Evolutionary conservation across 495 filamentous ascomycete genomes (phyloP).

Genomic region (Neurospora africana): DNA sequence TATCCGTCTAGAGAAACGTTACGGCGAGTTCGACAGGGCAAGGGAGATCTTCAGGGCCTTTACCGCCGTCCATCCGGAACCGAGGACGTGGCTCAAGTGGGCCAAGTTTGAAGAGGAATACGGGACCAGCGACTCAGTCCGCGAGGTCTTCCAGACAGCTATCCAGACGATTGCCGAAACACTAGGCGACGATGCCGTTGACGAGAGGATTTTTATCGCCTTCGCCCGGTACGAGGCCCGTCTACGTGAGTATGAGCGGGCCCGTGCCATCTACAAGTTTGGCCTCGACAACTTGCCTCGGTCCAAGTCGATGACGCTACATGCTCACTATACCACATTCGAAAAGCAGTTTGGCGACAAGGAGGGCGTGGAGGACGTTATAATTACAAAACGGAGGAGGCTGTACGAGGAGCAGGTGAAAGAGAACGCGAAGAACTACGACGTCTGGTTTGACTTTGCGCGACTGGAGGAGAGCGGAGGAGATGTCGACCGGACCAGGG

Average conservation of each 20-base stretch:
- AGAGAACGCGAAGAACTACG: conserved; percentile 89
- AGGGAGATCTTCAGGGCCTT: conserved; percentile 82
- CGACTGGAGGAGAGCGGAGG: conserved; percentile 77
- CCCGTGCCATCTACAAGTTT: conserved; percentile 94
- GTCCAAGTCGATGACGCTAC: conserved; percentile 71
- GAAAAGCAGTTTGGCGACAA: conserved; percentile 96
- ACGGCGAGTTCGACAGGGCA: conserved; percentile 78
- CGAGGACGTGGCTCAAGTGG: conserved; percentile 98
- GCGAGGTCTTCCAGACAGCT: conserved; percentile 84
- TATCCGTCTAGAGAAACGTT: conserved; percentile 93
- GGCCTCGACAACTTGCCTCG: conserved; percentile 85
- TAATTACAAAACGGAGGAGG: conserved; percentile 86
- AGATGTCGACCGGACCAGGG: conserved; percentile 70
- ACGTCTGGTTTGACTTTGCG: conserved; percentile 93
- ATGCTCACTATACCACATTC: conserved; percentile 91
- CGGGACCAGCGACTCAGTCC: conserved; percentile 79
- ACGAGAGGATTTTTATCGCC: conserved; percentile 86
- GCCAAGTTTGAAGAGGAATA: conserved; percentile 92
- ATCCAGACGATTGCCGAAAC: conserved; percentile 86
- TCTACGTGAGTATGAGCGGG: conserved; percentile 87
- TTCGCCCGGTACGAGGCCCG: conserved; percentile 90
- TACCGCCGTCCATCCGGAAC: conserved; percentile 88
- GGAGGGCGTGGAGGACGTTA: conserved; percentile 90
- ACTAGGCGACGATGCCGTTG: conserved; percentile 90
- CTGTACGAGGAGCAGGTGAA: conserved; percentile 90